phyloP scores from a whole-genome alignment of 192 early-diverging fungal genomes.

The Linderina pennispora region DNA sequence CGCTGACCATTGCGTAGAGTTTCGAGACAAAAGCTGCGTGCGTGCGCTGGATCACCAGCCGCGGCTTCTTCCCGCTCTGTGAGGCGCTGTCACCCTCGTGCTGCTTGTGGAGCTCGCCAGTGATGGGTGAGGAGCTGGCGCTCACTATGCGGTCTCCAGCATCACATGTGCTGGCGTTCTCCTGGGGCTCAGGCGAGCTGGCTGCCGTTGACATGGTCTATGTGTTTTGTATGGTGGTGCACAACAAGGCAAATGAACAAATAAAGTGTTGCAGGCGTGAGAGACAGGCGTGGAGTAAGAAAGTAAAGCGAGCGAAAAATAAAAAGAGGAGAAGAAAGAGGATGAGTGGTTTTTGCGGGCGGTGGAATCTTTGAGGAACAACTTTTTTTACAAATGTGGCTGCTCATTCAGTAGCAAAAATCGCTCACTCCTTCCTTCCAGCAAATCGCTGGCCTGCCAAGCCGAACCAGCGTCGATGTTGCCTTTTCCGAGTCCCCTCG shows the following conservation, averaged over 20 bases:
- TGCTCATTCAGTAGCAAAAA: background rate
- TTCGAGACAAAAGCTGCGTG: slow-evolving; percentile 45
- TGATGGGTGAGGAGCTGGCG: background rate
- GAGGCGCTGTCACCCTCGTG: background rate
- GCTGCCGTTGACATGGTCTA: background rate
- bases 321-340: background rate
- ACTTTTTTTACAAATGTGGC: background rate
- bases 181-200: background rate
- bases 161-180: too few relatives aligned
- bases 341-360: background rate
- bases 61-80: slow-evolving; percentile 9
- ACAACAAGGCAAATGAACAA: background rate
- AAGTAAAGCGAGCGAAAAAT: background rate
- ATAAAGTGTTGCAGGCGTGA: background rate
- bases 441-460: too few relatives aligned
- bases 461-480: too few relatives aligned
- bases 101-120: background rate
- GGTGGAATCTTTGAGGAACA: background rate
- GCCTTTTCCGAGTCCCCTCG: too few relatives aligned
- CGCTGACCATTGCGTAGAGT: slow-evolving; percentile 41
- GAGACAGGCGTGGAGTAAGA: too few relatives aligned
- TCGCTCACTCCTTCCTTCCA: too few relatives aligned
- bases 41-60: slow-evolving; percentile 32
- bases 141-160: background rate
- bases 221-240: background rate